Evolutionary conservation across 805 yeast genomes (phyloP), one percentile per base, ranked within the genome.

Genomic region (Metschnikowia sp.): DNA sequence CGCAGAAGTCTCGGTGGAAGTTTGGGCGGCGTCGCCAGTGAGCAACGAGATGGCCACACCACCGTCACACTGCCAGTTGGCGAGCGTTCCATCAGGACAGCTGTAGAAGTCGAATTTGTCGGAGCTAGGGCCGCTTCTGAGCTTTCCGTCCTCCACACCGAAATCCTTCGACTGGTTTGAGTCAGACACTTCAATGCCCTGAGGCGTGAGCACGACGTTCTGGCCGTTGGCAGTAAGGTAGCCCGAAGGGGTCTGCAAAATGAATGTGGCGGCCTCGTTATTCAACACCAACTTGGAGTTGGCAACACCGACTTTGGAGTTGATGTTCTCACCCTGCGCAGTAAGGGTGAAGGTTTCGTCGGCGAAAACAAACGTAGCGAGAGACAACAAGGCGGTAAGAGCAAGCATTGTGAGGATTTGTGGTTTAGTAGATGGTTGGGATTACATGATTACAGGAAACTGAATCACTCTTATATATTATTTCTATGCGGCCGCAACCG

Each of bases 221-320:
- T 56, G 34, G 36, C 62, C 68, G 35, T 47, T 52, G 42, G 56
- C 55, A n/a, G 49, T 36, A 19, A 60, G 50, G 56, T 53, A 65
- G 10, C 72, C 72, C 41, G 60, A 49, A 32, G 72, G 71, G 43
- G 63, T 65, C 39, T 54, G 49, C 55, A 68, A 66, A 44, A 42
- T 40, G 51, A 62, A 60, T 34, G 54, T 36, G 30, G 56, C 61
- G 42, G 59, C 44, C 8, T 35, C 30, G 38, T 33, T 30, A 36
- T 36, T 36, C 41, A 58, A 49, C 19, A 50, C 55, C 18, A 62
- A 50, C 15, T 50, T 50, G 46, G 54, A 39, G 40, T 42, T 52
- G 39, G 36, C 38, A 32, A 44, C 35, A 31, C 56, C 51, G 36
- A 65, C 66, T 15, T 56, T 49, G 35, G 51, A 39, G 45, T 56